A percentile compares a stretch with the other conserved stretches of the same genome.
Conservation (phyloP, 2,329 filamentous ascomycete species). For the Fusarium penzigii region DNA sequence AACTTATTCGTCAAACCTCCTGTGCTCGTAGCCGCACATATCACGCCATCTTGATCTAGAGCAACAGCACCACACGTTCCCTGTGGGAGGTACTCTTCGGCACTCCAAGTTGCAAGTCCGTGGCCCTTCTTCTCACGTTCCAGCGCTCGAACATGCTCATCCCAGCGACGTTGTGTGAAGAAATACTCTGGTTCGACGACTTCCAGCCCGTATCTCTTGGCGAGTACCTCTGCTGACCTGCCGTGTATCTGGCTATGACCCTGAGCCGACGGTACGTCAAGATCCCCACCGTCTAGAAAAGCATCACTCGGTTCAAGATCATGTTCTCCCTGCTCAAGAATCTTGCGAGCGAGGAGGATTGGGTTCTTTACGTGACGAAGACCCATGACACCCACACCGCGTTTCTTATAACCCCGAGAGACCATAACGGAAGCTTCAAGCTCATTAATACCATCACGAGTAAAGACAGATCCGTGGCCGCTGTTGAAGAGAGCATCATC, state of each 20-base stretch:
- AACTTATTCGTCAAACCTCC: conserved; percentile 89
- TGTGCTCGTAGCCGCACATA: conserved; percentile 68
- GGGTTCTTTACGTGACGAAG: conserved; percentile 77
- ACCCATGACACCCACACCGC: conserved; percentile 75
- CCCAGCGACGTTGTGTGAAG: conserved; percentile 76
- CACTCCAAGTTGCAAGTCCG: conserved; percentile 55
- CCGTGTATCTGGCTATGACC: conserved; percentile 73
- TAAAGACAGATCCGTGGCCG: conserved; percentile 84
- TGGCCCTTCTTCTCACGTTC: conserved; percentile 47
- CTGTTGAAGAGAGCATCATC: conserved; percentile 83
- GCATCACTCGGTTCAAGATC: conserved; percentile 48
- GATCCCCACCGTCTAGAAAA: neutral
- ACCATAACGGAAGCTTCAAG: conserved; percentile 90
- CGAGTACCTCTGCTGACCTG: conserved; percentile 67
- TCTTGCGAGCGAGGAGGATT: conserved; percentile 69
- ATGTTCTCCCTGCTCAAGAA: conserved; percentile 67
- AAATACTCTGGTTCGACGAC: conserved; percentile 72
- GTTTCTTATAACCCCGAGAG: conserved; percentile 69
- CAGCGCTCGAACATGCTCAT: conserved; percentile 68
- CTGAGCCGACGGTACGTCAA: conserved; percentile 58
- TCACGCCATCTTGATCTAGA: conserved; percentile 71
- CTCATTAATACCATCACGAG: conserved; percentile 77
- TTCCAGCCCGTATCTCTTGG: conserved; percentile 67
- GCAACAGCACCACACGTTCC: conserved; percentile 85
- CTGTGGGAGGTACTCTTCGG: conserved; percentile 71